phyloP scores from a whole-genome alignment of 1,139 yeast genomes.

The Maudiozyma humilis region DNA sequence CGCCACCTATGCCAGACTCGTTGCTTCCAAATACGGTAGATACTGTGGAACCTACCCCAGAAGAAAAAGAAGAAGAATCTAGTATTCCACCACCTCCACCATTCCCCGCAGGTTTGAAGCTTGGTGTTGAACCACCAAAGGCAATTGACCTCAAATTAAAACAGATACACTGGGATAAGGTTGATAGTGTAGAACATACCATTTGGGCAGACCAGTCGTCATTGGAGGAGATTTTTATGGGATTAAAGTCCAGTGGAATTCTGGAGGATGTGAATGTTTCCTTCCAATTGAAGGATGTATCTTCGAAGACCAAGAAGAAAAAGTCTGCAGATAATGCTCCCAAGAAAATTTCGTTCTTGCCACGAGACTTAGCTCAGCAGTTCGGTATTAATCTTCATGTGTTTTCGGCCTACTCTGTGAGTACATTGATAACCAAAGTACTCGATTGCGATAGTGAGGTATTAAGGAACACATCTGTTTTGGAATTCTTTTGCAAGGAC shows the following conservation, averaged over 20 bases:
- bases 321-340: constrained; percentile 24
- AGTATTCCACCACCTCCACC: constrained; percentile 6
- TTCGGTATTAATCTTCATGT: constrained; percentile 88
- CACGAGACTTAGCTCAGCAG: constrained; percentile 79
- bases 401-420: constrained; percentile 56
- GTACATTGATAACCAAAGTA: constrained; percentile 55
- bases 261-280: constrained; percentile 67
- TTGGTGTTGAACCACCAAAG: background rate
- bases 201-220: constrained; percentile 61
- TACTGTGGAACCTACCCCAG: background rate
- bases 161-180: constrained; percentile 93
- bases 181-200: constrained; percentile 62
- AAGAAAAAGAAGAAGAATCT: background rate
- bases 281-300: constrained; percentile 43
- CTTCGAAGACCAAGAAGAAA: constrained; percentile 36
- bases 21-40: constrained; percentile 32
- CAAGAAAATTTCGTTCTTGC: constrained; percentile 49
- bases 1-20: constrained; percentile 17
- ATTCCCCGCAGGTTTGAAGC: constrained; percentile 4
- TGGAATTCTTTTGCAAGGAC: constrained; percentile 76
- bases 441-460: constrained; percentile 67
- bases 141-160: constrained; percentile 41
- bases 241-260: constrained; percentile 57
- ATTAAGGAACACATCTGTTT: constrained; percentile 55
- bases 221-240: constrained; percentile 42